Base-by-base conservation (phyloP, 2,329 filamentous ascomycete species). In the Exophiala calicioides region DNA sequence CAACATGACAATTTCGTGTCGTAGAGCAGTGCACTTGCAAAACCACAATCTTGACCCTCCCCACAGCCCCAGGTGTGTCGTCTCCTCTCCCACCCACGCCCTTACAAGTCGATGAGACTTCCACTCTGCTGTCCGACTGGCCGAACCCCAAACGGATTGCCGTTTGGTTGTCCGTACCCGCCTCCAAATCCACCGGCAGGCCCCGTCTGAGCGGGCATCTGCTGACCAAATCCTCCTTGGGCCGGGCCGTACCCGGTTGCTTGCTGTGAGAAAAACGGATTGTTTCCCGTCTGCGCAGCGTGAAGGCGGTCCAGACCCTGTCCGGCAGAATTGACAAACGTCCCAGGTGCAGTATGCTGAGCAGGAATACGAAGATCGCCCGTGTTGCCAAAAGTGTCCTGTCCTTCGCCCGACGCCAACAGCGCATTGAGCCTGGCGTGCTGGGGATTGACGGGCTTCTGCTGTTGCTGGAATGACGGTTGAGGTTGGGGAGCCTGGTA, bases 321-420 rank as follows among this genome's bases (percentile, higher is more conserved):
- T 38, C 93, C 93, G 5, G 93, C 90, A 50, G 88, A 95, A 71
- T 98, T 98, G 71, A 98, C 85, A 66, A 97, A 98, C 0, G 88
- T 94, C 19, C 91, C 93, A 0, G 93, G 93, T 1, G 93, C 90
- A 0, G 93, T 98, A 68, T 98, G 93, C 65, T 98, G 93, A 2
- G 93, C 84, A 1, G 93, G 93, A 55, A 98, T 95, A 68, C 93
- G 90, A 35, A 95, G 77, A 56, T 97, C 88, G 58, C 93, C 93
- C n/a, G 88, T 88, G 66, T 98, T 98, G 56, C 93, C 93, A 65
- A 94, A 98, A 0, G 93, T 98, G 65, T 98, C 93, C 75, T 94
- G 87, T 18, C 93, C 93, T 47, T 98, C 93, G 56, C 93, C 90
- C 18, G 79, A 82, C 3, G 90, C 80, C 33, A 98, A 81, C 24